Base-by-base conservation (phyloP, 805 yeast genomes). In the Torulaspora franciscae region DNA sequence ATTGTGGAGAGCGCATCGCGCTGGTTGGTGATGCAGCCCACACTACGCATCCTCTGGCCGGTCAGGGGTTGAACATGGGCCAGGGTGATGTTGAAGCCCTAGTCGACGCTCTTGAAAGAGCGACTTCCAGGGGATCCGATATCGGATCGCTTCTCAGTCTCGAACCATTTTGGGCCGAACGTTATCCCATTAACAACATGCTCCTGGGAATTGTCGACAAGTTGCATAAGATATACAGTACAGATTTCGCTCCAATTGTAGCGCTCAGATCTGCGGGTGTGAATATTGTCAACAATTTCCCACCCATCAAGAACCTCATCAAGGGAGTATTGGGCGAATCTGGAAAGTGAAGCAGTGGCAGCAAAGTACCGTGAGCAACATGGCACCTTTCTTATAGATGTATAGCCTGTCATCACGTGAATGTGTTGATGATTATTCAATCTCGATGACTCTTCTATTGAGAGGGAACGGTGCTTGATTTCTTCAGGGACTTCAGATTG, bases 1-100 rank as follows among this genome's bases (percentile, higher is more conserved):
- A 93, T 61, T 80, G 87, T 14, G 79, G 79, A 2, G 90, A 85
- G 3, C 73, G 98, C 53, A 75, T 91, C 25, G 98, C 97, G 0
- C 69, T 93, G n/a, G 85, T 91, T 7, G 99, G 99, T 22, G 99
- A 93, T 66, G 98, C 99, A 1, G 98, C 98, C 0, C 99, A 93
- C 57, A 84, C 97, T 0, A 87, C 96, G 1, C 98, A 93, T 63
- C 99, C 99, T 2, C 72, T 93, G 48, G 97, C 97, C 3, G 99
- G 99, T 7, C 99, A 93, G 67, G 99, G 99, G 22, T 75, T 93
- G 45, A 93, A 93, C 65, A 89, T 91, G 96, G 99, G 99, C 15
- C 97, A 90, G 64, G 82, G 84, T 23, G 99, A 93, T 62, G 96
- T 87, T 1, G 80, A 81, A 46, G 70, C 81, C 1, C 71, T 93